Evolutionary conservation across 352 stramenopile genomes (phyloP).

Genomic region (Phytophthora nicotianae): DNA sequence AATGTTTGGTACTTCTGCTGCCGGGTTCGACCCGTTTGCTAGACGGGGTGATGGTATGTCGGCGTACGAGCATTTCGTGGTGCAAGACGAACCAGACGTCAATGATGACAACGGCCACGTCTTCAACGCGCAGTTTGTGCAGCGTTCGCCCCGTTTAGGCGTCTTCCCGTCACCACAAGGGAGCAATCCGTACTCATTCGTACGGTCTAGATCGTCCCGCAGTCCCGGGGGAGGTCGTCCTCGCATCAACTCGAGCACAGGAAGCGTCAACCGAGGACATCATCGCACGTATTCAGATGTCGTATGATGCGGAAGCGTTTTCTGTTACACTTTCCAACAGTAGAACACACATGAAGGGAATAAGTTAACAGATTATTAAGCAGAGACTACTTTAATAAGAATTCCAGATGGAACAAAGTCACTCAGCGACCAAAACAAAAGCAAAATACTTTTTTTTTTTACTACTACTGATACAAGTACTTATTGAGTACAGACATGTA

Average conservation of each 20-base stretch:
- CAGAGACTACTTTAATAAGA: too few species aligned
- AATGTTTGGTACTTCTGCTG: slow-evolving; percentile 66
- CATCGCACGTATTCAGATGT: slow-evolving; percentile 24
- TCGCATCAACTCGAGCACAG: slow-evolving; percentile 9
- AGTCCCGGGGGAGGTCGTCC: slow-evolving; percentile 14
- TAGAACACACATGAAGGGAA: too few species aligned
- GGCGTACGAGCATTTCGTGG: slow-evolving; percentile 69
- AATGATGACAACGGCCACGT: slow-evolving; percentile 46
- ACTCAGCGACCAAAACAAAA: too few species aligned
- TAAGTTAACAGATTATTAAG: too few species aligned
- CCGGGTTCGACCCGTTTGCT: slow-evolving; percentile 57
- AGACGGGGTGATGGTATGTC: slow-evolving; percentile 44
- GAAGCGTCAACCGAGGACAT: slow-evolving; percentile 14
- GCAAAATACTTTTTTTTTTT: too few species aligned
- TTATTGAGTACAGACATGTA: too few species aligned
- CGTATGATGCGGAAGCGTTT: slow-evolving; percentile 7
- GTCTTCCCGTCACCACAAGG: slow-evolving; percentile 25
- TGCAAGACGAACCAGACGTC: slow-evolving; percentile 46
- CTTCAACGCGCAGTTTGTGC: slow-evolving; percentile 53
- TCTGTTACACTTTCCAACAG: too few species aligned
- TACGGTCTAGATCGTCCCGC: slow-evolving; percentile 19
- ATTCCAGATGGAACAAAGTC: too few species aligned
- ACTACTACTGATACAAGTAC: too few species aligned
- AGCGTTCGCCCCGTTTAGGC: slow-evolving; percentile 34
- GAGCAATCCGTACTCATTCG: slow-evolving; percentile 22